Evolutionary conservation across 2,329 filamentous ascomycete species (phyloP), one percentile per base, ranked within the genome.

Genomic region (Ophiocordyceps camponoti-leonardi): DNA sequence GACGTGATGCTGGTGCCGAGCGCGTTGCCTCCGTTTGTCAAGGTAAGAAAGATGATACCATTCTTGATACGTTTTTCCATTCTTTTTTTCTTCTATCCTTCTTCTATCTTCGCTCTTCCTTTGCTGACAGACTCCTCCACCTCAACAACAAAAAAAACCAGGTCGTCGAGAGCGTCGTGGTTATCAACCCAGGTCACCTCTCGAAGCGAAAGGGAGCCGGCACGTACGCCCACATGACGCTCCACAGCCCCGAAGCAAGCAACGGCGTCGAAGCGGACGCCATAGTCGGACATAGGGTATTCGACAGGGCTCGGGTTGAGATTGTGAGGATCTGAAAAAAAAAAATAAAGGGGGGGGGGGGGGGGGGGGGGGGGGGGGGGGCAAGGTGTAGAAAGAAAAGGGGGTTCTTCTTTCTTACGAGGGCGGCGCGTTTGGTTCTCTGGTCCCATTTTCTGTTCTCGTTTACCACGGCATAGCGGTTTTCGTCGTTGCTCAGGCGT

Each of bases 101-200:
- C 8, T 37, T 14, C 18, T 18, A 5, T 37, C 33, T 18, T 37
- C 16, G 13, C n/a, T 19, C 11, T 39, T 7, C 16, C 6, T n/a
- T 33, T 6, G 31, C 31, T 33, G 31, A 33, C 13, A 33, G 16
- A 33, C n/a, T n/a, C n/a, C n/a, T n/a, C n/a, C n/a, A n/a, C n/a
- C n/a, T n/a, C 12, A 33, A 31, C 1, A 8, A 16, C 12, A 8
- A 14, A 35, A 28, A 33, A 19, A 31, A 94, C n/a, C n/a, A n/a
- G 87, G 86, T 95, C 40, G 80, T 96, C 12, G 86, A 95, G 56
- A 86, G 82, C 52, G 87, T 95, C 0, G 64, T 96, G 7, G 79
- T 87, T 13, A 82, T 98, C 56, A 98, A 98, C 60, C 90, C 92
- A 0, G 90, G 92, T 6, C 81, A 78, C 44, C 66, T 94, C 31